Evolutionary conservation across 2,329 filamentous ascomycete species (phyloP), one percentile per base, ranked within the genome.

Genomic region (Ophioceras dolichostomum): DNA sequence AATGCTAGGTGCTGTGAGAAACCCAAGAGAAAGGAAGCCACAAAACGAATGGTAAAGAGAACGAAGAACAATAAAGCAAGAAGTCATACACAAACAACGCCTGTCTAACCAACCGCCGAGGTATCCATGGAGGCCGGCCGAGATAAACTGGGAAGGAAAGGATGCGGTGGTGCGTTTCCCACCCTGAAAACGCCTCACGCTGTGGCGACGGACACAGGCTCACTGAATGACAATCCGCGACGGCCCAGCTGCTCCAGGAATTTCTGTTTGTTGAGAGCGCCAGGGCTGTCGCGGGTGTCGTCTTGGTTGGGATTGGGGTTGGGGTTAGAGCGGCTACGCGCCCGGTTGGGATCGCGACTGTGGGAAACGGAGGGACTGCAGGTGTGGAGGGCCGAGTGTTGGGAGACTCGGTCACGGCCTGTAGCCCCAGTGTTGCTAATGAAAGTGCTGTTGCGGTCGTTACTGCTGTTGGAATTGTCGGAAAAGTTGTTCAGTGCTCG

Each of bases 201-300:
- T n/a, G n/a, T n/a, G n/a, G n/a, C n/a, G n/a, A n/a, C n/a, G n/a
- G n/a, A n/a, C n/a, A n/a, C n/a, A n/a, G n/a, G n/a, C n/a, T 40
- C 29, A 34, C 40, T 39, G 31, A 39, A 37, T 18, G 40, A 41
- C 18, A 42, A 21, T 17, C 40, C 40, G 10, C 36, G 37, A 34
- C 34, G 26, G 24, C 38, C 39, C 8, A 41, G 34, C 17, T 37
- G 27, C 32, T 39, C 30, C 20, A 40, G 33, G 27, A 42, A 38
- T n/a, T 33, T 21, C 8, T 36, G 39, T 13, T 37, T 36, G 10
- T 29, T 24, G 16, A 33, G n/a, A 4, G 30, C 20, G n/a, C 38
- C 44, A 30, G 45, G 41, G 33, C 37, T 40, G n/a, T 34, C 10
- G n/a, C n/a, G n/a, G n/a, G n/a, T n/a, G n/a, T n/a, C n/a, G n/a